Evolutionary conservation across 2,329 filamentous ascomycete genomes (phyloP), one percentile per base, ranked within the genome.

Genomic region (Blumeria hordei): DNA sequence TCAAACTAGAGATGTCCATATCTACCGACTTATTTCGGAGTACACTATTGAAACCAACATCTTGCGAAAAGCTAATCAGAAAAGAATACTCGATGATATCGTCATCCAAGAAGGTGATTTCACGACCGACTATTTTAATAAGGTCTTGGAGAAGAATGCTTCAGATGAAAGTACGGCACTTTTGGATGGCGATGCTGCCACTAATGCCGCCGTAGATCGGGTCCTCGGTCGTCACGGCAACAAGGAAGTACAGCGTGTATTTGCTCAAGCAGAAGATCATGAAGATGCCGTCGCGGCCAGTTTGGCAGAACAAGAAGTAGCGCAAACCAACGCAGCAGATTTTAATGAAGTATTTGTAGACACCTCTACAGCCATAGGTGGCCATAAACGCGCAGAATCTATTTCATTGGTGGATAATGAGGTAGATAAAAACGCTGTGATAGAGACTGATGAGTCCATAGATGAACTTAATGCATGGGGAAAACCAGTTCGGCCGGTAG

Each of bases 41-140:
- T 83, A 93, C 64, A 98, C 92, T 0, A 96, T 98, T 57, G 92
- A 98, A 68, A 90, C 90, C 64, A 98, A 98, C 64, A 98, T 98
- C 58, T 72, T 98, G 41, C 85, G 90, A 59, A 96, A 96, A 65
- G 88, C 88, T 11, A 93, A 92, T 54, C 92, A 98, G 68, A 98
- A 98, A 71, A 85, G 93, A 62, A 88, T 98, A 78, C 76, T 98
- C 0, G 92, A 98, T 63, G 92, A 98, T 59, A 87, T 98, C 7
- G 88, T 98, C 56, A 98, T 98, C 61, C 93, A 98, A 65, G 92
- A 96, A 66, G 92, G 92, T 59, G 88, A 90, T 60, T 98, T 98
- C 67, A 98, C 90, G 0, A 98, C 92, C 0, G 92, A 98, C 63
- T 88, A 94, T 66, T 90, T 94, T 69, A 88, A 88, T 62, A 87